Conservation (phyloP, 2,329 filamentous ascomycete genomes). For the Alternaria hordeiaustralica region DNA sequence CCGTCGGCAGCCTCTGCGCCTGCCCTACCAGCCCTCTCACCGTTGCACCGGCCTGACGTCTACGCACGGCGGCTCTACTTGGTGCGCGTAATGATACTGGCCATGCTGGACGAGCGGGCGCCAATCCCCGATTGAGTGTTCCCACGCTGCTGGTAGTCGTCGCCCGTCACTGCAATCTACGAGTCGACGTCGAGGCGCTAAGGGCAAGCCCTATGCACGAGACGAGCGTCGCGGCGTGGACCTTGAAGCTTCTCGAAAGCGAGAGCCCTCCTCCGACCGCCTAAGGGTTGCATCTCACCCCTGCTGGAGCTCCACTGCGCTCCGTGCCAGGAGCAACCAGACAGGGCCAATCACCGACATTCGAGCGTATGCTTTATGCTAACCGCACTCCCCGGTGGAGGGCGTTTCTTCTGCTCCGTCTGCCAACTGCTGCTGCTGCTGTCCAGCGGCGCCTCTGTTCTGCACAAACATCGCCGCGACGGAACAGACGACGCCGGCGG, state of each 20-base stretch:
- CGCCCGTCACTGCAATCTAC: conserved; percentile 5
- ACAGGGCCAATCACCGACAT: conserved; percentile 34
- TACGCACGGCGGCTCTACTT: conserved; percentile 23
- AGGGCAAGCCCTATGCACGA: conserved; percentile 16
- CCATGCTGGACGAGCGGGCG: conserved; percentile 23
- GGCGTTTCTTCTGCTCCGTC: conserved; percentile 25
- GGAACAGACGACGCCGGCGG: conserved; percentile 1
- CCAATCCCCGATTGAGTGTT: conserved; percentile 26
- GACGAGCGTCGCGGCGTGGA: conserved; percentile 6
- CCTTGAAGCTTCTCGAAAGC: conserved; percentile 10
- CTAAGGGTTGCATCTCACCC: conserved; percentile 38
- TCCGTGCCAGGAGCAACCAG: conserved; percentile 26
- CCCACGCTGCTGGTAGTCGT: conserved; percentile 24
- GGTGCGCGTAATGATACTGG: conserved; percentile 15
- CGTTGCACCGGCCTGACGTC: conserved; percentile 21
- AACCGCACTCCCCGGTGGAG: conserved; percentile 33
- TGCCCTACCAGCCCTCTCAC: conserved; percentile 13
- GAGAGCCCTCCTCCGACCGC: conserved; percentile 17
- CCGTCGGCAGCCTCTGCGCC: conserved; percentile 7
- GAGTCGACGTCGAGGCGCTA: neutral
- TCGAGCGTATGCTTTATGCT: conserved; percentile 40
- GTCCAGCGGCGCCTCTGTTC: conserved; percentile 16
- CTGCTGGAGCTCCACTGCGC: conserved; percentile 30
- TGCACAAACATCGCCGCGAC: neutral
- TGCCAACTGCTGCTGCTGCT: conserved; percentile 19